phyloP scores from a whole-genome alignment of 2,329 filamentous ascomycete species.

The Verticillium albo-atrum region DNA sequence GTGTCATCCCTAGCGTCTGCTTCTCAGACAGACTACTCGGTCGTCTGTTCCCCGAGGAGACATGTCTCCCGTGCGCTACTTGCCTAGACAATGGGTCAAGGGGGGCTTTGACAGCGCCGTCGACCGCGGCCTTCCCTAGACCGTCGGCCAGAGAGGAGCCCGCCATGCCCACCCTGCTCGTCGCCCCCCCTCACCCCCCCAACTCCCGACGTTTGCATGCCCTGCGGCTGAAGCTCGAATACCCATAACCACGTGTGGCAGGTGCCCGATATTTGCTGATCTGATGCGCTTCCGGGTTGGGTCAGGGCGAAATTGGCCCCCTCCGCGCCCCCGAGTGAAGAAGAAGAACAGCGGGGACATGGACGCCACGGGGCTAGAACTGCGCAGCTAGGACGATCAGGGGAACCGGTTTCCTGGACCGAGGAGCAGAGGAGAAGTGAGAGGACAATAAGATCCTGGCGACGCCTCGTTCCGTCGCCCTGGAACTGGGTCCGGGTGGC shows the following conservation, averaged over 20 bases:
- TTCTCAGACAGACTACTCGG: neutral
- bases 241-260: neutral
- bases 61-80: neutral
- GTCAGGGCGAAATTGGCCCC: neutral
- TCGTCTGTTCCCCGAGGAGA: neutral
- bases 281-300: neutral
- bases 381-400: neutral
- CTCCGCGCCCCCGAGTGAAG: neutral
- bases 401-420: neutral
- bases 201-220: neutral
- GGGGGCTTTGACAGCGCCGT: neutral
- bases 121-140: neutral
- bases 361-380: neutral
- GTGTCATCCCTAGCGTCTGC: neutral
- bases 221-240: neutral
- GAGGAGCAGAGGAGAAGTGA: neutral
- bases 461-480: neutral
- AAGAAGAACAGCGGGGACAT: neutral
- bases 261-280: neutral
- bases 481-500: neutral
- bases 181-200: neutral
- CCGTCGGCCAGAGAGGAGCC: neutral
- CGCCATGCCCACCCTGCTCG: neutral
- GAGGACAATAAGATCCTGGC: neutral
- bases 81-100: neutral